Conservation (phyloP, 768 basidiomycete species). For the Sporobolomyces phaffii region DNA sequence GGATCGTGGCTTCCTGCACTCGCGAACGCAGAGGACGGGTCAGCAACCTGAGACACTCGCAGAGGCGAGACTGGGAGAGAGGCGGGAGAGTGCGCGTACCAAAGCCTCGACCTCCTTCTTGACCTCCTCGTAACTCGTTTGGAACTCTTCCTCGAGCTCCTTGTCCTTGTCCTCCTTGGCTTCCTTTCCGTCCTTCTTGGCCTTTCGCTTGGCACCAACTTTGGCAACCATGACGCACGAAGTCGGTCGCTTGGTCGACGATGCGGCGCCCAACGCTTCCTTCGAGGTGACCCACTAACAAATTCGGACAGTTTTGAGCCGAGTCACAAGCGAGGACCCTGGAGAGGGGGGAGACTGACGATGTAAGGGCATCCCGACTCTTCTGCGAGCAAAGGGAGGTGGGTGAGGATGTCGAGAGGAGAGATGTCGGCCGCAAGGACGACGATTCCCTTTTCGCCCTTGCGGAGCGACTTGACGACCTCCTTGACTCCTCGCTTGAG, state of each 20-base stretch:
- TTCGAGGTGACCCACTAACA: slow-evolving; percentile 62
- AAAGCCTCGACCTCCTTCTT: slow-evolving; percentile 76
- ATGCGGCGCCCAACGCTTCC: slow-evolving; percentile 90
- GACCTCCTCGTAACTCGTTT: slow-evolving; percentile 78
- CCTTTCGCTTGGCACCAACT: slow-evolving; percentile 64
- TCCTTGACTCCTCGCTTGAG: slow-evolving; percentile 98
- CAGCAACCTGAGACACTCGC: neutral
- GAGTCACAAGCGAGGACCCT: no score
- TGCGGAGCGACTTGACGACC: slow-evolving; percentile 92
- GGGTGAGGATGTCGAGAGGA: slow-evolving; percentile 96
- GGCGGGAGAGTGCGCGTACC: neutral
- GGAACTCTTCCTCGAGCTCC: slow-evolving; percentile 68
- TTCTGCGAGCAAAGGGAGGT: slow-evolving; percentile 88
- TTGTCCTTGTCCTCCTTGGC: slow-evolving; percentile 48
- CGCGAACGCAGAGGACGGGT: neutral
- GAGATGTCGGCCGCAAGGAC: slow-evolving; percentile 94
- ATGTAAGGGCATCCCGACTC: slow-evolving; percentile 86
- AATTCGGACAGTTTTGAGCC: no score
- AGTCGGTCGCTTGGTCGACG: slow-evolving; percentile 94
- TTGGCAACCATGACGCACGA: slow-evolving; percentile 95
- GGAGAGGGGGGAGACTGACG: slow-evolving; percentile 52
- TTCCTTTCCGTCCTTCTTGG: slow-evolving; percentile 52
- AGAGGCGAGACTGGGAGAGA: neutral
- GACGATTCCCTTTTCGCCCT: slow-evolving; percentile 91
- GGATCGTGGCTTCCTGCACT: slow-evolving; percentile 21